Evolutionary conservation across 2,329 filamentous ascomycete species (phyloP).

Genomic region (Diaporthe ampelina): DNA sequence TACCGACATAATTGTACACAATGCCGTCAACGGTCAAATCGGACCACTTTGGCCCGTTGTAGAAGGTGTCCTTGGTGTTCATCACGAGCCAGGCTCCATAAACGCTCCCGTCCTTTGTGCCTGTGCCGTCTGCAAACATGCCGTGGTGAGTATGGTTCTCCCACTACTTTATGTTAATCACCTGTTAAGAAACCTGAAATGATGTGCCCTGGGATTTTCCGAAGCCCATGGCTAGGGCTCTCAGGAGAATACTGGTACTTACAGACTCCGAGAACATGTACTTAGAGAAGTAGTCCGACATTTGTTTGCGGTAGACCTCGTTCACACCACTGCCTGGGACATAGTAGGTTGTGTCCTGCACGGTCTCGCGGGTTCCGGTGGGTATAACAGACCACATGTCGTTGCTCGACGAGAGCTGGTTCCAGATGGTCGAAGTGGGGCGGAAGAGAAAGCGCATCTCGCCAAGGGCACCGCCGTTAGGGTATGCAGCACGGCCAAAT

Average conservation of each 20-base stretch:
- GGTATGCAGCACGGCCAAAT: conserved; percentile 70
- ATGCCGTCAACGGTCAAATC: conserved; percentile 75
- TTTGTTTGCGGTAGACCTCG: conserved; percentile 68
- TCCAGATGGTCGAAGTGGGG: conserved; percentile 72
- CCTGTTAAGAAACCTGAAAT: too few species aligned
- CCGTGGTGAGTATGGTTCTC: conserved; percentile 70
- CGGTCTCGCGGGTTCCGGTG: conserved; percentile 57
- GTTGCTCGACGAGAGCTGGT: conserved; percentile 70
- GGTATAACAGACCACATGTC: conserved; percentile 67
- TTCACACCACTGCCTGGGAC: conserved; percentile 64
- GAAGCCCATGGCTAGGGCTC: too few species aligned
- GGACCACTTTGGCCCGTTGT: conserved; percentile 72
- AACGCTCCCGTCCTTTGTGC: conserved; percentile 63
- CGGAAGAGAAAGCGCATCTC: conserved; percentile 74
- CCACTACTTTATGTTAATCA: conserved; percentile 53
- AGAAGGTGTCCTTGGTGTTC: conserved; percentile 75
- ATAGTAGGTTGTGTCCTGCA: conserved; percentile 76
- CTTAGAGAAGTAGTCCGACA: conserved; percentile 75
- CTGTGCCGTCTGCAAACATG: conserved; percentile 54
- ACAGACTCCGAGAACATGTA: conserved; percentile 70
- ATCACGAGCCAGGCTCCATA: conserved; percentile 75
- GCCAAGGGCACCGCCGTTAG: conserved; percentile 71
- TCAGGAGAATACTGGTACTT: too few species aligned
- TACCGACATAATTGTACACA: conserved; percentile 71
- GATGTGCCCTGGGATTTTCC: too few species aligned